phyloP scores from a whole-genome alignment of 768 basidiomycete species.

The Mycena albidolilacea region DNA sequence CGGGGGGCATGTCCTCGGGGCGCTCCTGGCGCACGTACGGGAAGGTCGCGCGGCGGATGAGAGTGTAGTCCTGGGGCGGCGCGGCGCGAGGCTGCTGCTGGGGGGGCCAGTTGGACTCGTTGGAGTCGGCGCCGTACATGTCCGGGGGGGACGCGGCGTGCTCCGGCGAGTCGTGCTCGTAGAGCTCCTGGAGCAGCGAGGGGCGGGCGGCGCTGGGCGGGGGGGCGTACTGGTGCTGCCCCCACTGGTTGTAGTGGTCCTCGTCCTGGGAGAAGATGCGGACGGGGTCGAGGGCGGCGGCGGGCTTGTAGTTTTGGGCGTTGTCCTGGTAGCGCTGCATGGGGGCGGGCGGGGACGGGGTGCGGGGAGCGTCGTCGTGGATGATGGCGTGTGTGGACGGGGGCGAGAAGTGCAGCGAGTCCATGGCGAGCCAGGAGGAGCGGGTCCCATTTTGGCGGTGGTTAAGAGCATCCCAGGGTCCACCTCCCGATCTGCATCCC shows the following conservation, averaged over 20 bases:
- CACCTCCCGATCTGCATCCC: neutral
- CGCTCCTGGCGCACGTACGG: slow-evolving; percentile 85
- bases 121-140: slow-evolving; percentile 38
- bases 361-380: slow-evolving; percentile 75
- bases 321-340: slow-evolving; percentile 37
- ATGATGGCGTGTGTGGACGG: slow-evolving; percentile 43
- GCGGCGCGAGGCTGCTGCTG: slow-evolving; percentile 39
- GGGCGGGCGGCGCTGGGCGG: slow-evolving; percentile 48
- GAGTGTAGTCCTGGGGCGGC: slow-evolving; percentile 60
- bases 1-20: slow-evolving; percentile 57
- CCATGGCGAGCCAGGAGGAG: slow-evolving; percentile 47
- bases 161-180: slow-evolving; percentile 69
- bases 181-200: slow-evolving; percentile 81
- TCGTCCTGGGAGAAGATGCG: slow-evolving; percentile 64
- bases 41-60: slow-evolving; percentile 78
- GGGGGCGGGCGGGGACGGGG: slow-evolving; percentile 74
- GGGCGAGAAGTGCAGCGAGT: slow-evolving; percentile 66
- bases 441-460: neutral
- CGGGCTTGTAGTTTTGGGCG: slow-evolving; percentile 44
- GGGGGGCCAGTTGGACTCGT: slow-evolving; percentile 40
- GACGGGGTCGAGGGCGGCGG: slow-evolving; percentile 56
- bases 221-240: slow-evolving; percentile 37
- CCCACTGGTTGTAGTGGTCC: slow-evolving; percentile 40
- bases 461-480: slow-evolving; percentile 14
- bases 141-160: slow-evolving; percentile 48